These are phyloP conservation scores for Aquilaria agallochum DNA, from an alignment of 441 rosid species.

Conservation along the genomic window DNA sequence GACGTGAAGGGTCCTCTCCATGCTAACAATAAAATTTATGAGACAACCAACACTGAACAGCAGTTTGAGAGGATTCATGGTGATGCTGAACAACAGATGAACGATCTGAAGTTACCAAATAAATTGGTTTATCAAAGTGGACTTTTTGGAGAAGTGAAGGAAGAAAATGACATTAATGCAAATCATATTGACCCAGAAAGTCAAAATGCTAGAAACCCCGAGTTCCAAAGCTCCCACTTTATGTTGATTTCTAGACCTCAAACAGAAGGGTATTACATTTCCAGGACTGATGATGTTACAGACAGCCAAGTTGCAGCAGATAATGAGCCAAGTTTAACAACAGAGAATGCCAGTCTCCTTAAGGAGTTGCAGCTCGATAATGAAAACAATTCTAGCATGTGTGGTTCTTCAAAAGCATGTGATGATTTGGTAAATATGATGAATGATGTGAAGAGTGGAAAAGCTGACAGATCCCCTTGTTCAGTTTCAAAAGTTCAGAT, in stretches of 20 bases:
- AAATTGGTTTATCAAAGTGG: constrained; percentile 20
- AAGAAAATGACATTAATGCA: constrained; percentile 15
- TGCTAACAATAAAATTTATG: constrained; percentile 18
- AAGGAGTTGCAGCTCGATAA: constrained; percentile 2
- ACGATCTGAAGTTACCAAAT: constrained; percentile 21
- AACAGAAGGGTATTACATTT: constrained; percentile 11
- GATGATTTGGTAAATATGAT: constrained; percentile 16
- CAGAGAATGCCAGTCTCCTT: no score
- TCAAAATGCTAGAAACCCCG: constrained; percentile 12
- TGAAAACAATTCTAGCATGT: constrained; percentile 5
- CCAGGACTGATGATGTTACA: constrained; percentile 11
- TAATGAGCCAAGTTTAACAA: no score
- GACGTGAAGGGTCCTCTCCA: constrained; percentile 18
- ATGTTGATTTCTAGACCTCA: constrained; percentile 12
- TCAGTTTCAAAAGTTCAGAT: constrained; percentile 10
- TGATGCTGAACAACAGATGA: constrained; percentile 25
- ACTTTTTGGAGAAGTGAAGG: constrained; percentile 19
- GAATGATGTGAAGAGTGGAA: constrained; percentile 16
- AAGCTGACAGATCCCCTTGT: constrained; percentile 22
- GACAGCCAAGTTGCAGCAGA: constrained; percentile 11
- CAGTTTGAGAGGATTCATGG: constrained; percentile 20
- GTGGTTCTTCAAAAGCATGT: constrained; percentile 14
- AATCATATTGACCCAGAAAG: constrained; percentile 13
- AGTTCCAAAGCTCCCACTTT: constrained; percentile 8
- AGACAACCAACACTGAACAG: constrained; percentile 22